Evolutionary conservation across 371 early-diverging fungal genomes (phyloP), one percentile per base, ranked within the genome.

Genomic region (Mortierella sp.): DNA sequence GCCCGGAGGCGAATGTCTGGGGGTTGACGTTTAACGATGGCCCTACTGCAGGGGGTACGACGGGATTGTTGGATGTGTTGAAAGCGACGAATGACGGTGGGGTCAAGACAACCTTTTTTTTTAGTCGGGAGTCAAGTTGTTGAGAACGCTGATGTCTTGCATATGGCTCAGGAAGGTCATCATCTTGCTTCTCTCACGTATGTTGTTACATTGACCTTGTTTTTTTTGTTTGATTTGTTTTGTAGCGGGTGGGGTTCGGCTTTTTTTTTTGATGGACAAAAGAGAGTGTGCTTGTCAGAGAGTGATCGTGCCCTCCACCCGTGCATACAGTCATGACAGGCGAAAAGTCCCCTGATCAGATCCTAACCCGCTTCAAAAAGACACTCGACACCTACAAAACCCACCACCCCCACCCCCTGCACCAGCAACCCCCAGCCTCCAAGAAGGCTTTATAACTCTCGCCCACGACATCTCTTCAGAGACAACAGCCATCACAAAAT

Each of bases 11-110:
- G 48, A 75, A 76, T 57, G 81, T 80, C 14, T 87, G 86, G 86
- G 89, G 88, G 14, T 71, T 89, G 54, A 87, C 88, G 19, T 93
- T 91, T 73, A 92, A 92, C 89, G 93, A 92, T 84, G 93, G 93
- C 59, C 93, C 93, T 84, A 71, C 75, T 26, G 73, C 72, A 44
- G 77, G 72, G n/a, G 57, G n/a, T 0, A 90, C 91, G 72, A 48
- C 80, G 14, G n/a, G 83, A 77, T 48, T 94, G 78, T 71, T 90
- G 72, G 91, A 92, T 69, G 87, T 87, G 40, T 76, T 95, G 48
- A 89, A 91, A 53, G 88, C 91, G 73, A 91, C 90, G 4, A 93
- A 93, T 3, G 13, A 46, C 9, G 48, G 13, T 10, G 48, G 13
- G 48, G 87, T 93, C 75, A 81, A 82, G 21, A 89, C 87, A 21